These are phyloP conservation scores for Crucibulum laeve DNA, from an alignment of 768 basidiomycete genomes.

Conservation along the genomic window DNA sequence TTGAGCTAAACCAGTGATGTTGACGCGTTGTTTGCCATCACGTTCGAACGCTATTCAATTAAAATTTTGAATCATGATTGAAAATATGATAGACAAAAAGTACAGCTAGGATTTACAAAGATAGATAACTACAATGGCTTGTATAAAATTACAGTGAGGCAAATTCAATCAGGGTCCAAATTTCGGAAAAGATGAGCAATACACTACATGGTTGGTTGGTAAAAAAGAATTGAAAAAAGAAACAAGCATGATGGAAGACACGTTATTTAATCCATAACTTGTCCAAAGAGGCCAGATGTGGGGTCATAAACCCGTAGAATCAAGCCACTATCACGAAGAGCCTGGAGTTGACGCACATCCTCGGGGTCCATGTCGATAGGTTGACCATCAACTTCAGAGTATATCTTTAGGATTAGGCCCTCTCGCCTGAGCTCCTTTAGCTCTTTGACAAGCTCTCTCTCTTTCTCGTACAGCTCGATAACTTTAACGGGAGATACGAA, in stretches of 20 bases:
- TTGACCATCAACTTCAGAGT: slow-evolving; percentile 7
- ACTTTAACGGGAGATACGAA: slow-evolving; percentile 7
- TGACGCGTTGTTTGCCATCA: not conserved
- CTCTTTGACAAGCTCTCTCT: slow-evolving; percentile 3
- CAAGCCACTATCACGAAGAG: slow-evolving; percentile 10
- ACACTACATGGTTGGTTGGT: no score
- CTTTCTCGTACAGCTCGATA: slow-evolving; percentile 12
- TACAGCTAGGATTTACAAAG: no score
- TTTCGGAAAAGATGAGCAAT: no score
- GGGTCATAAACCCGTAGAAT: slow-evolving; percentile 12
- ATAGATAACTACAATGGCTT: no score
- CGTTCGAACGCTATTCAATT: not conserved
- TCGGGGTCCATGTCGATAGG: slow-evolving; percentile 9
- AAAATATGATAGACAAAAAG: no score
- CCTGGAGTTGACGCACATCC: slow-evolving; percentile 8
- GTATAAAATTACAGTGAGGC: no score
- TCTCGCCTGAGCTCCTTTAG: slow-evolving; percentile 10
- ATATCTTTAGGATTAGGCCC: slow-evolving; percentile 15
- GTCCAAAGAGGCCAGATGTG: slow-evolving; percentile 11
- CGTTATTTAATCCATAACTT: not conserved
- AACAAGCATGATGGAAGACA: no score
- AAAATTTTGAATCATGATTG: not conserved
- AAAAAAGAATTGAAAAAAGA: no score
- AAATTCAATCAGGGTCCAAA: no score
- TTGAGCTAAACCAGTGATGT: not conserved